Conservation (phyloP, 345 rosid genomes). For the Populus deltoides region DNA sequence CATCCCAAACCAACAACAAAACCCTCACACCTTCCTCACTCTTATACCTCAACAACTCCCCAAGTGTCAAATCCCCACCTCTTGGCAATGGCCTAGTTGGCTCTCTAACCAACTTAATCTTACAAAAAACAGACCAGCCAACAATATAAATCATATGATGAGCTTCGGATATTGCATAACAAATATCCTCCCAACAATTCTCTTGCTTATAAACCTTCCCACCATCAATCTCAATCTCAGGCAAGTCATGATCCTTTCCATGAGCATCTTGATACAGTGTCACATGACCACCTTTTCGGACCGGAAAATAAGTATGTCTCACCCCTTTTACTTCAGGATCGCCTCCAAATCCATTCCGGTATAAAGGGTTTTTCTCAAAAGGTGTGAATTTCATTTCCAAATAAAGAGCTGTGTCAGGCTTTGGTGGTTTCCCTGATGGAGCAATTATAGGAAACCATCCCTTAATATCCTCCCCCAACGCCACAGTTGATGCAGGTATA, state of each 20-base stretch:
- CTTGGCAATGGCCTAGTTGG: slow-evolving; percentile 56
- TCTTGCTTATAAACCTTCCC: slow-evolving; percentile 45
- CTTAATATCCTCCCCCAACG: slow-evolving; percentile 36
- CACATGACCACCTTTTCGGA: slow-evolving; percentile 63
- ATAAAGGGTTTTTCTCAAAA: slow-evolving; percentile 48
- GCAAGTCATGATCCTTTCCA: slow-evolving; percentile 42
- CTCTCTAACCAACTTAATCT: slow-evolving; percentile 80
- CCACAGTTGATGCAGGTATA: slow-evolving; percentile 48
- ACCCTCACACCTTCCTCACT: slow-evolving; percentile 92
- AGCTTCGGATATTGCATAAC: slow-evolving; percentile 82
- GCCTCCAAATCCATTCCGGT: slow-evolving; percentile 56
- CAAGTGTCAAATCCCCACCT: slow-evolving; percentile 75
- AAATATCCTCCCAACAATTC: slow-evolving; percentile 93
- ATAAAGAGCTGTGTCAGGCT: slow-evolving; percentile 47
- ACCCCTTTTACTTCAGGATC: slow-evolving; percentile 65
- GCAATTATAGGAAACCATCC: slow-evolving; percentile 53
- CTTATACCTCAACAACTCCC: slow-evolving; percentile 88
- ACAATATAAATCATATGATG: slow-evolving; percentile 86
- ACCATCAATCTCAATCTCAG: slow-evolving; percentile 44
- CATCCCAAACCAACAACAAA: slow-evolving; percentile 86
- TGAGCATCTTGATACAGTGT: slow-evolving; percentile 93
- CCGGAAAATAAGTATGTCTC: slow-evolving; percentile 65
- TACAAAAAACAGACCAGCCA: slow-evolving; percentile 89
- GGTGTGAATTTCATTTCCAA: slow-evolving; percentile 66
- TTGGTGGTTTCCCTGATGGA: slow-evolving; percentile 47